Conservation (phyloP, 2,329 filamentous ascomycete species). For the Meredithiella fracta region DNA sequence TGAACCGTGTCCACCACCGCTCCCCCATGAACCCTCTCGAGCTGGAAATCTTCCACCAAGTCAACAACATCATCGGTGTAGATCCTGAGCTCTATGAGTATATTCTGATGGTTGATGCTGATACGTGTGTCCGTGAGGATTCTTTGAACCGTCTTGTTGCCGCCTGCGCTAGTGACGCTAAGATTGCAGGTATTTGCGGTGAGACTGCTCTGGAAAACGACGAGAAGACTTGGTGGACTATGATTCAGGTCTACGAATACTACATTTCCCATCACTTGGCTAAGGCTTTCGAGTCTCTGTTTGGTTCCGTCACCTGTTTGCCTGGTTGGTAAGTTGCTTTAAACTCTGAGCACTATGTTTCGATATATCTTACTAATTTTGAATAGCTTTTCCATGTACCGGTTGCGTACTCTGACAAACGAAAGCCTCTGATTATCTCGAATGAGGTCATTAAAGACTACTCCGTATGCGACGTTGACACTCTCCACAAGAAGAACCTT, state of each 20-base stretch:
- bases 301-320: constrained; percentile 92
- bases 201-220: constrained; percentile 95
- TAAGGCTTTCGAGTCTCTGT: constrained; percentile 94
- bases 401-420: constrained; percentile 81
- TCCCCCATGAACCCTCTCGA: constrained; percentile 90
- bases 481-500: constrained; percentile 96
- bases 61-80: constrained; percentile 98
- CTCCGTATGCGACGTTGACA: constrained; percentile 86
- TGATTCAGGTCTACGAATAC: constrained; percentile 99
- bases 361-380: not conserved
- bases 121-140: constrained; percentile 86
- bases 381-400: constrained; percentile 86
- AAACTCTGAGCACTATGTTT: not conserved
- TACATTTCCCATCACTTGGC: constrained; percentile 96
- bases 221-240: constrained; percentile 92
- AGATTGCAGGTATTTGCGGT: constrained; percentile 93
- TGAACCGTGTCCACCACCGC: constrained; percentile 93
- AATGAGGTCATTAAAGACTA: constrained; percentile 80
- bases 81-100: constrained; percentile 97
- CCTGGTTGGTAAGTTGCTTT: constrained; percentile 70
- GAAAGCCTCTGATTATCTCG: constrained; percentile 92
- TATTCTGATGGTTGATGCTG: constrained; percentile 90
- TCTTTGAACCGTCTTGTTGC: constrained; percentile 84
- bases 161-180: constrained; percentile 80
- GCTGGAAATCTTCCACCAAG: constrained; percentile 95